phyloP scores from a whole-genome alignment of 2,329 filamentous ascomycete species.

The Falciphora oryzae region DNA sequence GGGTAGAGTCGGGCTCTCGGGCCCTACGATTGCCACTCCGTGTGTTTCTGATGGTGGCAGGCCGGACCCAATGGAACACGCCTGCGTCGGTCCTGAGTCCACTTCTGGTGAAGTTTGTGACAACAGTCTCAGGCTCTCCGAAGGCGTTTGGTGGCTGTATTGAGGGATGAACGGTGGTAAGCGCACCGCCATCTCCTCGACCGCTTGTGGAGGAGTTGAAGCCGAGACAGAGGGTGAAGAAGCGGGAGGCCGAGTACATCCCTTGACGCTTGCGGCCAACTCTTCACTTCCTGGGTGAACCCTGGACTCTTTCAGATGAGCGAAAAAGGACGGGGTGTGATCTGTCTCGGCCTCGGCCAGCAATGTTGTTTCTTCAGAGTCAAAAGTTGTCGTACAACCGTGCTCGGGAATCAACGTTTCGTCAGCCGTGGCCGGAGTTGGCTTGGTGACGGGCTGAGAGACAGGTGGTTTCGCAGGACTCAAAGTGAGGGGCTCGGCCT shows the following conservation, averaged over 20 bases:
- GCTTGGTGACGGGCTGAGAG: neutral
- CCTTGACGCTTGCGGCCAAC: neutral
- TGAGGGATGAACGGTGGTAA: neutral
- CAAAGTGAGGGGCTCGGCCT: neutral
- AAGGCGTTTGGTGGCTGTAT: neutral
- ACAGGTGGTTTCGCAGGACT: neutral
- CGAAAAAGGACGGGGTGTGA: neutral
- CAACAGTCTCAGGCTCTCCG: neutral
- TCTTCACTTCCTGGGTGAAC: neutral
- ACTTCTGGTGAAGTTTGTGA: neutral
- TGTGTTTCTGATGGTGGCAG: neutral
- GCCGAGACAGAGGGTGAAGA: neutral
- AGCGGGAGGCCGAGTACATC: neutral
- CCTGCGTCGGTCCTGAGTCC: neutral
- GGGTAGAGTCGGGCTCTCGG: neutral
- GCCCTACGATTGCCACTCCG: too few relatives aligned
- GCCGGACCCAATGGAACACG: neutral
- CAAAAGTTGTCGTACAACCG: neutral
- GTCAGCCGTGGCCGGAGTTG: neutral
- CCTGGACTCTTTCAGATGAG: neutral
- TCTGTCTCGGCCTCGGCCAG: neutral
- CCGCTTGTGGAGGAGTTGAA: neutral
- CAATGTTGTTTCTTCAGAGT: slow-evolving; percentile 2
- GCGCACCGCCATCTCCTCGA: neutral
- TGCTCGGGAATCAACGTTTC: neutral